These are phyloP conservation scores for Hypoxylon subgilvum DNA, from an alignment of 495 filamentous ascomycete genomes.

Conservation along the genomic window DNA sequence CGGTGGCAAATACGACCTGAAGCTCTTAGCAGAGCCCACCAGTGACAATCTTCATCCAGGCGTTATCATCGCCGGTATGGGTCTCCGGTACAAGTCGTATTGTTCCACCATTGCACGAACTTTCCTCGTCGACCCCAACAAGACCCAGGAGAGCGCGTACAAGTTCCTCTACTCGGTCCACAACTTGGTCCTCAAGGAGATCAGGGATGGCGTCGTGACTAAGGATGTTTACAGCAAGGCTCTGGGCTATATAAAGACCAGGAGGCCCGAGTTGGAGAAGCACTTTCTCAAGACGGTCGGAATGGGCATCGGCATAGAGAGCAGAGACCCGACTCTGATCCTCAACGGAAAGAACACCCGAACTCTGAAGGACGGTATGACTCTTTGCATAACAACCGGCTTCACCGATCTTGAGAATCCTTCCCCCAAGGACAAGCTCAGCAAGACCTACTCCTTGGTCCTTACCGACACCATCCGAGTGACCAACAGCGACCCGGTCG, in stretches of 20 bases:
- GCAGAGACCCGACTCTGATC: constrained; percentile 77
- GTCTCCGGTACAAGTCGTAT: constrained; percentile 93
- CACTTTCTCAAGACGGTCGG: constrained; percentile 91
- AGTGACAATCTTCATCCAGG: constrained; percentile 87
- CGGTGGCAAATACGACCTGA: constrained; percentile 91
- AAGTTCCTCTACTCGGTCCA: constrained; percentile 87
- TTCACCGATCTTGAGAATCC: constrained; percentile 86
- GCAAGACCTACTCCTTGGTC: constrained; percentile 83
- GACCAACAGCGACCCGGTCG: constrained; percentile 71
- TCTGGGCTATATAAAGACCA: constrained; percentile 72
- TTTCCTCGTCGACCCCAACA: constrained; percentile 95
- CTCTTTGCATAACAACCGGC: constrained; percentile 83
- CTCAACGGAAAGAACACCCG: constrained; percentile 84
- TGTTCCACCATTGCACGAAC: constrained; percentile 87
- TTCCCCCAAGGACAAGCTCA: constrained; percentile 81
- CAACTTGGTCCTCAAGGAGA: constrained; percentile 82
- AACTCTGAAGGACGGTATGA: constrained; percentile 93
- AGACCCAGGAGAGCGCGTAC: constrained; percentile 91
- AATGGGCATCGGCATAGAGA: constrained; percentile 90
- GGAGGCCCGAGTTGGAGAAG: constrained; percentile 92
- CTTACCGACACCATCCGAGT: constrained; percentile 94
- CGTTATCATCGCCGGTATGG: constrained; percentile 89
- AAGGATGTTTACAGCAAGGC: constrained; percentile 96
- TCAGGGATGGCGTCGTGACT: constrained; percentile 82
- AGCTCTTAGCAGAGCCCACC: constrained; percentile 74